A percentile compares a stretch with the other conserved stretches of the same genome.
Conservation (phyloP, 2,329 filamentous ascomycete species). For the Aspergillus sp. region DNA sequence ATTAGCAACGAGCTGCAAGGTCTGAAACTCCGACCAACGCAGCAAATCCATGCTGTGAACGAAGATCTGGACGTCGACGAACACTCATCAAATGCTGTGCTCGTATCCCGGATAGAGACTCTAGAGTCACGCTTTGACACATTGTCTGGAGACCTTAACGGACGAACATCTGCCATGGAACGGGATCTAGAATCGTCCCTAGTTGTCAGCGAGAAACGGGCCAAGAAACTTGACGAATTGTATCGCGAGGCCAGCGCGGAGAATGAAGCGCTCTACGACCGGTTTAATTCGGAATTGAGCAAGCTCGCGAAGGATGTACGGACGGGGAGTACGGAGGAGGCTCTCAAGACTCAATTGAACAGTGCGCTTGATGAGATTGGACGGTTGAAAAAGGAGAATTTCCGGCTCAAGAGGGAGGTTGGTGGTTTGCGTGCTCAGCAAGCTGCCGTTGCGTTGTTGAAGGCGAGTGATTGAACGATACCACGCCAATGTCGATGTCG, state of each 20-base stretch:
- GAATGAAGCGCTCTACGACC: conserved; percentile 86
- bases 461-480: conserved; percentile 21
- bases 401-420: conserved; percentile 73
- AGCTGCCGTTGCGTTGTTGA: conserved; percentile 26
- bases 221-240: conserved; percentile 75
- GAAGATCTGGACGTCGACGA: conserved; percentile 16
- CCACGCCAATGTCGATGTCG: background rate
- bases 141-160: conserved; percentile 53
- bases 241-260: conserved; percentile 83
- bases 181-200: conserved; percentile 66
- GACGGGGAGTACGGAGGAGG: conserved; percentile 70
- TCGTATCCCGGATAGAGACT: conserved; percentile 50
- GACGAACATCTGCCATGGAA: conserved; percentile 58
- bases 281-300: conserved; percentile 83
- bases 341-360: conserved; percentile 63
- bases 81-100: conserved; percentile 12
- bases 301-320: conserved; percentile 73
- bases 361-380: conserved; percentile 71
- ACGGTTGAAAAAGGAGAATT: conserved; percentile 76
- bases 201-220: conserved; percentile 67
- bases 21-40: conserved; percentile 28
- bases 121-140: conserved; percentile 62
- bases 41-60: conserved; percentile 25
- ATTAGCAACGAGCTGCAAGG: conserved; percentile 72
- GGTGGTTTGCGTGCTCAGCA: conserved; percentile 56